These are phyloP conservation scores for Kuraishia ogatae DNA, from an alignment of 805 yeast species.

Conservation along the genomic window DNA sequence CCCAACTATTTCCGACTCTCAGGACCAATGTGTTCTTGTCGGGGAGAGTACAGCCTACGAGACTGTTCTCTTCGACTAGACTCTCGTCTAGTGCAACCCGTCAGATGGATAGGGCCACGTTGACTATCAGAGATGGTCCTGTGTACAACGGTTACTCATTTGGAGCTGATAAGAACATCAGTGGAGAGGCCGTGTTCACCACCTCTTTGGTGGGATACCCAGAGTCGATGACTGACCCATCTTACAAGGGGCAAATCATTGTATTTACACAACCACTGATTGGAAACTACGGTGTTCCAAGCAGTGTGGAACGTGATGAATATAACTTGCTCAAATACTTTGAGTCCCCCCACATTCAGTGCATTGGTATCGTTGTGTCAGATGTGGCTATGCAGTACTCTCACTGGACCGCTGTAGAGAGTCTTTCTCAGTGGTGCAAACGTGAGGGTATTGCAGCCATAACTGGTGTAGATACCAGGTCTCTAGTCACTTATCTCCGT, in stretches of 20 bases:
- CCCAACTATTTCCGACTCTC: constrained; percentile 8
- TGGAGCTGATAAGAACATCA: constrained; percentile 86
- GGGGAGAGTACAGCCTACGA: not conserved
- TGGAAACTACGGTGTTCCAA: constrained; percentile 98
- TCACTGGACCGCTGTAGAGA: constrained; percentile 99
- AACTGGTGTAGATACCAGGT: constrained; percentile 96
- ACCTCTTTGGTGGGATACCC: constrained; percentile 98
- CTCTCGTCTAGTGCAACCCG: constrained; percentile 17
- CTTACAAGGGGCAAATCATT: constrained; percentile 93
- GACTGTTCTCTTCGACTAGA: constrained; percentile 2
- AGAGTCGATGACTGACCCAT: constrained; percentile 98
- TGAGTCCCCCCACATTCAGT: constrained; percentile 87
- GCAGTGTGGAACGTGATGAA: constrained; percentile 71
- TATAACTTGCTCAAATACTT: constrained; percentile 80
- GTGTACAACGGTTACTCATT: constrained; percentile 89
- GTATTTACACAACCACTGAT: constrained; percentile 96
- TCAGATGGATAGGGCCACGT: constrained; percentile 69
- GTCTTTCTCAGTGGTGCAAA: constrained; percentile 91
- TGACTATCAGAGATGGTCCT: constrained; percentile 89
- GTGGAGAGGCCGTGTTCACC: constrained; percentile 97
- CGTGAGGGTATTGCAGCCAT: constrained; percentile 95
- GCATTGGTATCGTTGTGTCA: constrained; percentile 93
- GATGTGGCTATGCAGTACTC: constrained; percentile 93
- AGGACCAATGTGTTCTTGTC: constrained; percentile 3
- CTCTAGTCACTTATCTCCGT: constrained; percentile 84